Conservation (phyloP, 441 rosid genomes). For the Adansonia gregorii region DNA sequence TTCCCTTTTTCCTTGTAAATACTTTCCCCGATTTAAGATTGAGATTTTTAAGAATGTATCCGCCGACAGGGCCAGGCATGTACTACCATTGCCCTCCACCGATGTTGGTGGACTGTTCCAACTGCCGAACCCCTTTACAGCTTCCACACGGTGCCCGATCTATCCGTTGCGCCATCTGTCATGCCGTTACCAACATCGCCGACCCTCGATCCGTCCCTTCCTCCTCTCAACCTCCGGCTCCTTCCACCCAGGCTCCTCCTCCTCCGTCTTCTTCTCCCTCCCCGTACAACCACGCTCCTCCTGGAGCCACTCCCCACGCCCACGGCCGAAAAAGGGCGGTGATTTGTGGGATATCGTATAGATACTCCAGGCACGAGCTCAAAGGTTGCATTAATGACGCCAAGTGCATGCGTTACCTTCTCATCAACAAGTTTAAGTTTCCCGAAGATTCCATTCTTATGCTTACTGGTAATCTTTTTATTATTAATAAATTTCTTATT, state of each 20-base stretch:
- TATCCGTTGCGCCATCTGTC: slow-evolving; percentile 84
- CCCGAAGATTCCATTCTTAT: slow-evolving; percentile 75
- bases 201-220: slow-evolving; percentile 61
- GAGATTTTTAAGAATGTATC: slow-evolving; percentile 14
- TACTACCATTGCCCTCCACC: slow-evolving; percentile 30
- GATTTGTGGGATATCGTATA: slow-evolving; percentile 82
- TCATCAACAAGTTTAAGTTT: slow-evolving; percentile 70
- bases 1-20: not conserved
- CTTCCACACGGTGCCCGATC: slow-evolving; percentile 82
- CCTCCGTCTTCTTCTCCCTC: slow-evolving; percentile 40
- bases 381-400: slow-evolving; percentile 94
- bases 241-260: slow-evolving; percentile 33
- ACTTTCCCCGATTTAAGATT: not conserved
- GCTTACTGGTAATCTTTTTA: slow-evolving; percentile 65
- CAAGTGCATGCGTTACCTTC: slow-evolving; percentile 86
- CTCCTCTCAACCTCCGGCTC: slow-evolving; percentile 28
- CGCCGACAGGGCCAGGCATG: slow-evolving; percentile 15
- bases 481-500: not conserved
- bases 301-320: slow-evolving; percentile 56
- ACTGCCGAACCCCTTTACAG: slow-evolving; percentile 77
- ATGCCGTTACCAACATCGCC: slow-evolving; percentile 73
- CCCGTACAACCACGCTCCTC: slow-evolving; percentile 26
- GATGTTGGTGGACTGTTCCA: slow-evolving; percentile 81
- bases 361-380: slow-evolving; percentile 79
- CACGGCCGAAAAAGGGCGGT: slow-evolving; percentile 87